Evolutionary conservation across 2,329 filamentous ascomycete species (phyloP).

Genomic region (Diaporthe sp.): DNA sequence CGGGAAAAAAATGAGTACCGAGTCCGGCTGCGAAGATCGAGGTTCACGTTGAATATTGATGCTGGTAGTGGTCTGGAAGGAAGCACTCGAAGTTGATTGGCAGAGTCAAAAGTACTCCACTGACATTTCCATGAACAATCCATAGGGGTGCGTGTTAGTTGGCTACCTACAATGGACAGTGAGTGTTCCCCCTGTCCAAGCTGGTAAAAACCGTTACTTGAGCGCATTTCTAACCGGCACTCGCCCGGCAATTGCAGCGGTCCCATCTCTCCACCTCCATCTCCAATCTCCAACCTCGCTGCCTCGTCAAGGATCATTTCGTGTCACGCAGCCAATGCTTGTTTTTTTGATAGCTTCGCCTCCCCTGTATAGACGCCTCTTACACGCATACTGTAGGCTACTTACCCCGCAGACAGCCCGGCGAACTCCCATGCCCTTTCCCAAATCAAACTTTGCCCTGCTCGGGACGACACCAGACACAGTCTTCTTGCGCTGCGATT

Average conservation of each 20-base stretch:
- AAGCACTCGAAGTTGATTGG: not conserved
- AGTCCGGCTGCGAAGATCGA: not conserved
- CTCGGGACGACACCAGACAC: not conserved
- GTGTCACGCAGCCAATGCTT: not conserved
- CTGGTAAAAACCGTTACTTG: not conserved
- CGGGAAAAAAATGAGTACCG: not conserved
- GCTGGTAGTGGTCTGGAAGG: not conserved
- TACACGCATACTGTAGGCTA: not conserved
- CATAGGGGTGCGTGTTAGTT: not conserved
- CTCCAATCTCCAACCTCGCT: not conserved
- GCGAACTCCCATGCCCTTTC: not conserved
- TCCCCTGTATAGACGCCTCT: not conserved
- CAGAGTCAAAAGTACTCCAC: not conserved
- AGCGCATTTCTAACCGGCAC: constrained; percentile 9
- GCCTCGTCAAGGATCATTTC: not conserved
- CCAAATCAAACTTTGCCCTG: not conserved
- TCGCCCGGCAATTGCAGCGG: not conserved
- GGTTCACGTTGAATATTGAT: not conserved
- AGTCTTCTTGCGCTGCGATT: not conserved
- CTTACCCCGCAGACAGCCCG: not conserved
- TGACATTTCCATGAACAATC: not conserved
- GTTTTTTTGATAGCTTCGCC: not conserved
- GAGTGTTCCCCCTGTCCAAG: not conserved
- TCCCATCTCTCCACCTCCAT: not conserved
- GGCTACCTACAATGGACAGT: not conserved